Evolutionary conservation across 345 rosid genomes (phyloP).

Genomic region (Gossypium thurberi): DNA sequence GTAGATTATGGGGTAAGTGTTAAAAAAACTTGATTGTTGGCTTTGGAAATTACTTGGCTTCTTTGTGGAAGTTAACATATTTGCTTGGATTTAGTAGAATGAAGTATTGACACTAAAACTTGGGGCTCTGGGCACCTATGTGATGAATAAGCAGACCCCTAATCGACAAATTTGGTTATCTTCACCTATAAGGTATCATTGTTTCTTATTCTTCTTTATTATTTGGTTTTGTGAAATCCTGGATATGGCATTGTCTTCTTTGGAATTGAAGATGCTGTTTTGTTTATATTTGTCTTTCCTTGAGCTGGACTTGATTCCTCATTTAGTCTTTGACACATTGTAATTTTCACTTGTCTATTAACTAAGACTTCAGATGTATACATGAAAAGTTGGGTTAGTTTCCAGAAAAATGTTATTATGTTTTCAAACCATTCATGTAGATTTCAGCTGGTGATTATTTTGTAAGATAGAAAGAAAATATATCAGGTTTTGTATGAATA

Average conservation of each 20-base stretch:
- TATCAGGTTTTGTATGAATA: background rate
- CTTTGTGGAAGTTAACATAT: background rate
- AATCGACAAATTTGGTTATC: constrained; percentile 91
- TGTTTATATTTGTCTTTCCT: background rate
- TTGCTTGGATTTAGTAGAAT: constrained; percentile 41
- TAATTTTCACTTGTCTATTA: background rate
- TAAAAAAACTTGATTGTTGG: constrained; percentile 5
- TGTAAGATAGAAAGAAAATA: background rate
- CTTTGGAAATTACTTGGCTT: background rate
- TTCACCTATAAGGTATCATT: constrained; percentile 70
- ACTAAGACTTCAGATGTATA: background rate
- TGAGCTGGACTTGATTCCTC: background rate
- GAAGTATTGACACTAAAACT: constrained; percentile 84
- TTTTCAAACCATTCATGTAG: background rate
- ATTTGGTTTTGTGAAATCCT: background rate
- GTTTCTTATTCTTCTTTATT: background rate
- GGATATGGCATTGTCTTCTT: background rate
- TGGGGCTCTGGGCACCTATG: constrained; percentile 79
- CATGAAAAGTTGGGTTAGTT: background rate
- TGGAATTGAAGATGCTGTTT: background rate
- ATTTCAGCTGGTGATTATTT: background rate
- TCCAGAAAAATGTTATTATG: background rate
- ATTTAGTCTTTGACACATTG: background rate
- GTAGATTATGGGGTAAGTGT: constrained; percentile 81
- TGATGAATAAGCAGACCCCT: constrained; percentile 84